Base-by-base conservation (phyloP, 805 yeast genomes). In the Lipomyces yamanashiensis region DNA sequence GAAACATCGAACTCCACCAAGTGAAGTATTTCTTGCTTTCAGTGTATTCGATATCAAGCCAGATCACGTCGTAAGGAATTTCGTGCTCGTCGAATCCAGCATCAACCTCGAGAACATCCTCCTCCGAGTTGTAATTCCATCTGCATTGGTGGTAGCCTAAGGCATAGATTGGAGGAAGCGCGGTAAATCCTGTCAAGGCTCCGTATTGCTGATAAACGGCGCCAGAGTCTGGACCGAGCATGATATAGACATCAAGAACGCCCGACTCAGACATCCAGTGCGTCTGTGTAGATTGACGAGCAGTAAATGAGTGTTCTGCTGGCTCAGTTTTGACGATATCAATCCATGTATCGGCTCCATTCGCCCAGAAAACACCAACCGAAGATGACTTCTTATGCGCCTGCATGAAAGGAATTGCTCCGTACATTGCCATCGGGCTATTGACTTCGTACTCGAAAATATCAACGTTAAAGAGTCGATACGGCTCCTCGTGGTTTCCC, bases 231-330 rank as follows among this genome's bases (percentile, higher is more conserved):
- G 79, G 79, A 15, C 85, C 95, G 40, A 90, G 79, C 53, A 92
- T 77, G 17, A 90, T 74, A 43, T 90, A 81, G 9, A 92, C 77
- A 73, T 95, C 98, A 53, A 95, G 70, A 28, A 87, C 77, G 36
- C 98, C 98, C 71, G 85, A 84, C 75, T 95, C 99, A 0, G 97
- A 90, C 66, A 93, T 89, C 98, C 98, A 93, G 75, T 95, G 99
- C 1, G 96, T 81, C 56, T 74, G 74, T 0, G 85, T 78, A 7
- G 73, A 62, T 33, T 54, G 49, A 50, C 45, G 66, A 61, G 9
- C 34, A 41, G 56, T 63, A 34, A 62, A 58, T 8, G 68, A 59
- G 1, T 57, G 58, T 1, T 62, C 68, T 41, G 71, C 71, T 12
- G 61, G 54, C 45, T 55, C 37, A 15, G 55, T 57, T 66, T 74